Conservation (phyloP, 495 filamentous ascomycete species). For the Penicillium mononematosum region DNA sequence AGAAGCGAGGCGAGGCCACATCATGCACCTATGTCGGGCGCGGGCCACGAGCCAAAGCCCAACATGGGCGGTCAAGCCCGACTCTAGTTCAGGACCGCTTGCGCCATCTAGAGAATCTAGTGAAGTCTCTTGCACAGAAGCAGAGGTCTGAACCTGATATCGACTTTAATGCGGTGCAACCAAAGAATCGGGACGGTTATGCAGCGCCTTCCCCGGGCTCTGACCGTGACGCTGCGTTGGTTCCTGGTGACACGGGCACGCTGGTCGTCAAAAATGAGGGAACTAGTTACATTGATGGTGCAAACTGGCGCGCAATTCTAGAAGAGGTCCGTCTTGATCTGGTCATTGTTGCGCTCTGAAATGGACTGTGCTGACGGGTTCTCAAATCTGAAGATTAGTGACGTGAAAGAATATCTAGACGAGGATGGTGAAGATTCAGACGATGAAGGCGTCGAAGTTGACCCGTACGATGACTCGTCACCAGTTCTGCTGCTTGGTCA, state of each 20-base stretch:
- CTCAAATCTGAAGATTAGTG: constrained; percentile 38
- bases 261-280: constrained; percentile 61
- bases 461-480: constrained; percentile 21
- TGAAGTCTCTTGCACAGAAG: constrained; percentile 46
- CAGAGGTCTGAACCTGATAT: constrained; percentile 22
- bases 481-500: constrained; percentile 46
- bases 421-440: constrained; percentile 27
- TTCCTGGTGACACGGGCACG: constrained; percentile 50
- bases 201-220: constrained; percentile 54
- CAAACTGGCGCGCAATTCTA: constrained; percentile 52
- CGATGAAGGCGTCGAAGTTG: constrained; percentile 26
- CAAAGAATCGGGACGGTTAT: constrained; percentile 5
- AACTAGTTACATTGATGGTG: constrained; percentile 49
- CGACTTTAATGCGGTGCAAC: constrained; percentile 14
- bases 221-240: constrained; percentile 59
- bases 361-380: not conserved
- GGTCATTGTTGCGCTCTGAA: not conserved
- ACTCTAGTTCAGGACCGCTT: constrained; percentile 48
- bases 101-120: constrained; percentile 52
- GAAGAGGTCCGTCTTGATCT: constrained; percentile 43
- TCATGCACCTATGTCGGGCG: constrained; percentile 46
- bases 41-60: constrained; percentile 35
- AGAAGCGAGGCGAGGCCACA: constrained; percentile 43
- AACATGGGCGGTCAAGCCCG: constrained; percentile 35
- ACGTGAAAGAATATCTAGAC: constrained; percentile 32